Conservation (phyloP, 257 asterid species). For the Misopates orontium region DNA sequence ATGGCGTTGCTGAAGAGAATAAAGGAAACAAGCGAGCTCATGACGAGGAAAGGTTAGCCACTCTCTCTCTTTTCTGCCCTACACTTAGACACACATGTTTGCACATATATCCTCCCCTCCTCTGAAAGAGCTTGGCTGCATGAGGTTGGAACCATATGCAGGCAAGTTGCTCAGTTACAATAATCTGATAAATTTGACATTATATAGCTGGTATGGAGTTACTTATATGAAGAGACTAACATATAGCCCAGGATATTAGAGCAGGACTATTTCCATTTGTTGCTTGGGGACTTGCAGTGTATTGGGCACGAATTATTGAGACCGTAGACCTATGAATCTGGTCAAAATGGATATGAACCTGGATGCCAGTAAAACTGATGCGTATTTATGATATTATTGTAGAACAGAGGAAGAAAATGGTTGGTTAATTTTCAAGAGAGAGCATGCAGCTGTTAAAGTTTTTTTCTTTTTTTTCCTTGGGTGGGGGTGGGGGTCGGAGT, state of each 20-base stretch:
- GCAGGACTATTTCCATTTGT: not conserved
- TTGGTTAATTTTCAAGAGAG: not conserved
- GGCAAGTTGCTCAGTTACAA: not conserved
- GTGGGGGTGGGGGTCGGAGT: no score
- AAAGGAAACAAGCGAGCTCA: conserved; percentile 83
- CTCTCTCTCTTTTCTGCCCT: not conserved
- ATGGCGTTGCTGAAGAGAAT: conserved; percentile 72
- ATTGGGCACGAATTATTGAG: not conserved
- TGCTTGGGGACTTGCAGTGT: not conserved
- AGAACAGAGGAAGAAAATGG: not conserved
- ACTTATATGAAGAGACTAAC: not conserved
- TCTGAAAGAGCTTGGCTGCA: conserved; percentile 12
- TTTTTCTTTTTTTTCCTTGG: not conserved
- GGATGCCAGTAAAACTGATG: not conserved
- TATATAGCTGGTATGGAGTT: not conserved
- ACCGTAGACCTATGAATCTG: not conserved
- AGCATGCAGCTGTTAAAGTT: no score
- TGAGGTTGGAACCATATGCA: conserved; percentile 1
- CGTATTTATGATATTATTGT: not conserved
- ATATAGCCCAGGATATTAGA: not conserved
- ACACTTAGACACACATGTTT: not conserved
- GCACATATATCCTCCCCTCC: not conserved
- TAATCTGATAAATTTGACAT: not conserved
- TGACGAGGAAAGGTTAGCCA: conserved; percentile 74
- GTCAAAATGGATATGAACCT: not conserved